phyloP scores from a whole-genome alignment of 495 filamentous ascomycete genomes.

The Letharia lupina region DNA sequence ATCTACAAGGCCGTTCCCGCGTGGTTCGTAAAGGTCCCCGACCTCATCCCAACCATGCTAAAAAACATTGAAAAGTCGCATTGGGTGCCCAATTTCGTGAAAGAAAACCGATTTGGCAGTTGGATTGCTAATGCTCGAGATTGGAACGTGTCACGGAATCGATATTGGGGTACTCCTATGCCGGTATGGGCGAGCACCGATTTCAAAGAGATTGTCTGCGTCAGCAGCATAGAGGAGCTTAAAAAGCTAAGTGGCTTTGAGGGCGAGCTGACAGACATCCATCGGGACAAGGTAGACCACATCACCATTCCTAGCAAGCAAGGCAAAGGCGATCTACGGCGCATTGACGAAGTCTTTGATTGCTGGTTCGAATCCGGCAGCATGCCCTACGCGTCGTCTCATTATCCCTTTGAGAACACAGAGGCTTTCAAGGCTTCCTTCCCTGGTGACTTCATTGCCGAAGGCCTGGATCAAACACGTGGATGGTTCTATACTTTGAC shows the following conservation, averaged over 20 bases:
- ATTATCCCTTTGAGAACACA: constrained; percentile 92
- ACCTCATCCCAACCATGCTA: constrained; percentile 83
- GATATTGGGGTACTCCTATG: constrained; percentile 95
- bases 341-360: constrained; percentile 90
- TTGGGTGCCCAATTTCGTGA: constrained; percentile 90
- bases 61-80: constrained; percentile 82
- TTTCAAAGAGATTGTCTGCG: constrained; percentile 73
- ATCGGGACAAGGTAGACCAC: constrained; percentile 88
- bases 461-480: constrained; percentile 88
- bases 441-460: constrained; percentile 94
- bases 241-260: constrained; percentile 77
- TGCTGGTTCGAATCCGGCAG: constrained; percentile 94
- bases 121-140: constrained; percentile 91
- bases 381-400: constrained; percentile 90
- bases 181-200: constrained; percentile 91
- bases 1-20: constrained; percentile 92
- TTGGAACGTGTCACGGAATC: constrained; percentile 93
- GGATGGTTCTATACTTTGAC: constrained; percentile 97
- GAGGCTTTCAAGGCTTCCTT: constrained; percentile 75
- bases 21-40: constrained; percentile 87
- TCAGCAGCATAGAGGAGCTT: constrained; percentile 80
- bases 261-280: constrained; percentile 81
- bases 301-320: constrained; percentile 92
- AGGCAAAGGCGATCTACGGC: constrained; percentile 75
- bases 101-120: constrained; percentile 78